Evolutionary conservation across 306 rosid genomes (phyloP).

Genomic region (Trifolium repens): DNA sequence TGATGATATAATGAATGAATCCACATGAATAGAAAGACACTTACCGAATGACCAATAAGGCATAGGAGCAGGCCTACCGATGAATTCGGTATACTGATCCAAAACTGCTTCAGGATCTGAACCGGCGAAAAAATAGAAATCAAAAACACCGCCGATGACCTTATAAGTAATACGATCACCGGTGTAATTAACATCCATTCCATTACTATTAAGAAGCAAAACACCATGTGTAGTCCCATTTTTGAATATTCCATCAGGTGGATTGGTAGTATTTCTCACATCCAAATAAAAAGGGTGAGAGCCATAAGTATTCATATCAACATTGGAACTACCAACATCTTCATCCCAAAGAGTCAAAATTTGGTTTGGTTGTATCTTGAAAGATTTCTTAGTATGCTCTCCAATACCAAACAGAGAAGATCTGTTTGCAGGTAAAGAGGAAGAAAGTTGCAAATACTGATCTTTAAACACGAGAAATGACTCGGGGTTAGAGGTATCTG

Average conservation of each 20-base stretch:
- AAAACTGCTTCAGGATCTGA: constrained; percentile 68
- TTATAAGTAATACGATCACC: constrained; percentile 74
- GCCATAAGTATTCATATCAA: constrained; percentile 72
- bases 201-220: constrained; percentile 71
- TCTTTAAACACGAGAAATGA: constrained; percentile 71
- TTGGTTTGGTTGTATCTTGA: constrained; percentile 57
- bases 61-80: constrained; percentile 85
- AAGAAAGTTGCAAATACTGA: constrained; percentile 74
- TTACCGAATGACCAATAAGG: constrained; percentile 95
- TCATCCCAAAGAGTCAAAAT: constrained; percentile 70
- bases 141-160: constrained; percentile 77
- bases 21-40: constrained; percentile 22
- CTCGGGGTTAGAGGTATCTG: constrained; percentile 39
- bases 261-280: constrained; percentile 45
- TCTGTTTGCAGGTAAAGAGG: constrained; percentile 60
- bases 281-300: constrained; percentile 91
- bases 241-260: constrained; percentile 52
- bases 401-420: constrained; percentile 75
- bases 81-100: constrained; percentile 77
- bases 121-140: constrained; percentile 75
- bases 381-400: constrained; percentile 72
- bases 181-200: constrained; percentile 71
- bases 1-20: not conserved
- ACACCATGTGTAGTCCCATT: constrained; percentile 79
- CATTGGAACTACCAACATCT: constrained; percentile 54